Evolutionary conservation across 2,329 filamentous ascomycete species (phyloP).

Genomic region (Ascochyta koolunga): DNA sequence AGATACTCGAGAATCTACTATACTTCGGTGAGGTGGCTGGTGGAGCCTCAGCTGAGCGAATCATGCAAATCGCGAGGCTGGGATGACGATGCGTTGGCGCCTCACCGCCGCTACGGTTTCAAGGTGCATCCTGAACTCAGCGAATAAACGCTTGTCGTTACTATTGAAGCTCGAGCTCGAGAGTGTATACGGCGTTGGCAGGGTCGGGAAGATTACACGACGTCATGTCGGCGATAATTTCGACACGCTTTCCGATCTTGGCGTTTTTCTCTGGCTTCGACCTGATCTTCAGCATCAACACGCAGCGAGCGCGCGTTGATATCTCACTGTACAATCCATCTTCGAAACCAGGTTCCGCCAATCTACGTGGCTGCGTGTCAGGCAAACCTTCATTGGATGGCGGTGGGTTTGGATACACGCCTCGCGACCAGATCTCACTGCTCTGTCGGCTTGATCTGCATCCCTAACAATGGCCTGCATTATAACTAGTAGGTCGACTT

Average conservation of each 20-base stretch:
- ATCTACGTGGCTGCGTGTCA: not conserved
- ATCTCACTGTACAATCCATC: not conserved
- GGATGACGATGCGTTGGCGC: slow-evolving; percentile 39
- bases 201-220: slow-evolving; percentile 1
- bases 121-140: slow-evolving; percentile 7
- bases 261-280: not conserved
- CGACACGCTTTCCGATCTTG: slow-evolving; percentile 2
- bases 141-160: slow-evolving; percentile 1
- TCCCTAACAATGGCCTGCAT: no score
- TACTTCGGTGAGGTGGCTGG: slow-evolving; percentile 39
- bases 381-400: not conserved
- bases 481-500: no score
- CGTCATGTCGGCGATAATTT: slow-evolving; percentile 9
- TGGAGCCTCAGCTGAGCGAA: slow-evolving; percentile 23
- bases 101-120: slow-evolving; percentile 26
- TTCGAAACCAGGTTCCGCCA: no score
- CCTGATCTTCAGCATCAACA: not conserved
- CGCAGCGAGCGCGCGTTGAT: not conserved
- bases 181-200: not conserved
- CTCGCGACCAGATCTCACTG: no score
- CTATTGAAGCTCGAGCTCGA: not conserved
- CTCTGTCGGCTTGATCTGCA: no score
- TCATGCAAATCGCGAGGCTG: slow-evolving; percentile 44
- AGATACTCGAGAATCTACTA: slow-evolving; percentile 13
- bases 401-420: not conserved